phyloP scores from a whole-genome alignment of 768 basidiomycete species.

The Hypsizygus marmoreus region DNA sequence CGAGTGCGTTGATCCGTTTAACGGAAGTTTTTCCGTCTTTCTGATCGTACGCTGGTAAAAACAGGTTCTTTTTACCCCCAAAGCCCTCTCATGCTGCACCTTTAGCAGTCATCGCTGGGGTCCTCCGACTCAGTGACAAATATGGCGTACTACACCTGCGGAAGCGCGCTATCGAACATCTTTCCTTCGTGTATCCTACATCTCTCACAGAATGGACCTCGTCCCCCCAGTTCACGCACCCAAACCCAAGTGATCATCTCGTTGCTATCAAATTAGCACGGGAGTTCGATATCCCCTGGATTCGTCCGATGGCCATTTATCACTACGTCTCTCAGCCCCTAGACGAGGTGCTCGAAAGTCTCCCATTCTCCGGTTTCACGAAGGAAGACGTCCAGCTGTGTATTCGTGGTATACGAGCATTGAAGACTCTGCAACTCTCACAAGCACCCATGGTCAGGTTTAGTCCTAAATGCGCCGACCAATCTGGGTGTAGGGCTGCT shows the following conservation, averaged over 20 bases:
- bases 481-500: background rate
- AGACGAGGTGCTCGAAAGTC: background rate
- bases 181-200: constrained; percentile 6
- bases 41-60: background rate
- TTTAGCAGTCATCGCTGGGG: constrained; percentile 3
- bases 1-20: constrained; percentile 2
- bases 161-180: constrained; percentile 8
- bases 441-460: background rate
- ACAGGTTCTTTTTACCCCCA: constrained; percentile 10
- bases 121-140: constrained; percentile 13
- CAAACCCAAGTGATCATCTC: background rate
- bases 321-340: constrained; percentile 3
- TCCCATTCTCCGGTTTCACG: background rate
- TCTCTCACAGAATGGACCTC: background rate
- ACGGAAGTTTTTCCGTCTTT: background rate
- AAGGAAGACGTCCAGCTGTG: background rate
- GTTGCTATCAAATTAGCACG: constrained; percentile 3
- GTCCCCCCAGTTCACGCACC: background rate
- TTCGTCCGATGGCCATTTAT: constrained; percentile 12
- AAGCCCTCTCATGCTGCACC: background rate
- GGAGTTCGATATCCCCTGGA: constrained; percentile 8
- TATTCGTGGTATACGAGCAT: background rate
- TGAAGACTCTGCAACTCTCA: background rate
- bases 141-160: constrained; percentile 9
- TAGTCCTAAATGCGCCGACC: background rate